These are phyloP conservation scores for Botryotinia globosa DNA, from an alignment of 2,329 filamentous ascomycete species.

Conservation along the genomic window DNA sequence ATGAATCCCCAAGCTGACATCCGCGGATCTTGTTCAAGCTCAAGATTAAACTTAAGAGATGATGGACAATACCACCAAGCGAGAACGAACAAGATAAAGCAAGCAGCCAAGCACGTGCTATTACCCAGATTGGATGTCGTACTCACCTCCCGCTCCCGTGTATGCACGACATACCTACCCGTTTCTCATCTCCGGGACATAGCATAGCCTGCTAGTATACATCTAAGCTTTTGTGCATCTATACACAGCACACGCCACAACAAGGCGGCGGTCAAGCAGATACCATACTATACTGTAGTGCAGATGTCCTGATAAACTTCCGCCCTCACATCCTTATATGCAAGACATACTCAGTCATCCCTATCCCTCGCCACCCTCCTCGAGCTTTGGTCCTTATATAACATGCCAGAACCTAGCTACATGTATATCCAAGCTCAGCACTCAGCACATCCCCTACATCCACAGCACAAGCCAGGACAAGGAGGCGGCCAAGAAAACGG, in stretches of 20 bases:
- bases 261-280: neutral
- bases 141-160: neutral
- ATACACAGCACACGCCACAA: neutral
- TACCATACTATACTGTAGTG: neutral
- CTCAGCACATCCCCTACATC: neutral
- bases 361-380: neutral
- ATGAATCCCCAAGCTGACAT: neutral
- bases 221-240: neutral
- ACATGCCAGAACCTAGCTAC: neutral
- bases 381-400: neutral
- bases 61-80: neutral
- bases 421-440: neutral
- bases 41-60: neutral
- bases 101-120: neutral
- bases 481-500: neutral
- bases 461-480: neutral
- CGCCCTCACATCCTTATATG: neutral
- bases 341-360: neutral
- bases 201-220: neutral
- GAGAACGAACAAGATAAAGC: neutral
- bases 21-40: neutral
- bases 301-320: neutral
- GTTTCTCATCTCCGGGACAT: neutral
- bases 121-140: neutral
- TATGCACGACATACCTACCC: neutral